Base-by-base conservation (phyloP, 371 early-diverging fungal species). In the Rhizopus arrhizus region DNA sequence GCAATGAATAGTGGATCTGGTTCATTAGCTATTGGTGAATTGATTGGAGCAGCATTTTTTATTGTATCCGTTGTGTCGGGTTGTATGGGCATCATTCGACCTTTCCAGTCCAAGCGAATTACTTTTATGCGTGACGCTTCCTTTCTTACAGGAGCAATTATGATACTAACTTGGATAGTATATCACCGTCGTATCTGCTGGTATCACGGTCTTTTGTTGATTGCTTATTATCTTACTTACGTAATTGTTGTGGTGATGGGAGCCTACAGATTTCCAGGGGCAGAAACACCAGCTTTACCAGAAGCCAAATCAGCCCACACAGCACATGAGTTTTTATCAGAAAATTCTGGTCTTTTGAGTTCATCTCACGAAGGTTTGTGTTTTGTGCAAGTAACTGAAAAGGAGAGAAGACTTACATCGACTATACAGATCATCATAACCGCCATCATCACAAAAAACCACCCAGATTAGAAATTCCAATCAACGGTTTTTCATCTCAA, bases 31-130 rank as follows among this genome's bases (percentile, higher is more conserved):
- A 76, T 93, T 7, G 93, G 93, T 22, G 91, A 92, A 60, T 79
- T 93, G 9, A 83, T 93, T 35, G 93, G 93, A 5, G 89, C 90
- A 28, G 90, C 91, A 0, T 85, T 87, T 32, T 92, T 92, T 56
- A 87, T 91, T 46, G 78, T 85, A 3, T 76, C 88, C 5, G 81
- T 92, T 3, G 93, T 93, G 1, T 80, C 86, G 10, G 91, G 93
- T 35, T 79, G 84, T 10, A 89, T 92, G 79, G 88, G 89, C 4
- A 80, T 91, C 6, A 73, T 86, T 33, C 74, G 82, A 6, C 83
- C 84, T 2, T 91, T 91, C 58, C 72, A 68, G 57, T 89, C 92
- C 4, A 79, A 77, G 52, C 66, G 75, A 5, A 74, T 80, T 6
- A 81, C 90, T 0, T 90, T 91, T 61, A 69, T 88, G 56, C 82